These are phyloP conservation scores for Didymosphaeria variabile DNA, from an alignment of 2,329 filamentous ascomycete species.

Conservation along the genomic window DNA sequence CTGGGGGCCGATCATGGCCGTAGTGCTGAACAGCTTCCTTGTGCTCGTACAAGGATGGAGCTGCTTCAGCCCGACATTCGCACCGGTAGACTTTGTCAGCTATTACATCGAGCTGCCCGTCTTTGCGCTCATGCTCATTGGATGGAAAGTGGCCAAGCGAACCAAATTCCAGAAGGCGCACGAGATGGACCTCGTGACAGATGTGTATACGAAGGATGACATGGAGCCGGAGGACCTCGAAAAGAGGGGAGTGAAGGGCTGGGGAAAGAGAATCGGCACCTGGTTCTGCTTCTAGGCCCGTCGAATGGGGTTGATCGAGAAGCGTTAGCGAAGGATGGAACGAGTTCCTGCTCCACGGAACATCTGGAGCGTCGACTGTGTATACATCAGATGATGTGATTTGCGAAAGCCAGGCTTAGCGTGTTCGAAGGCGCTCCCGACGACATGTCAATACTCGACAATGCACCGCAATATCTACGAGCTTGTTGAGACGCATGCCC, in stretches of 20 bases:
- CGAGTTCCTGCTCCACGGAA: neutral
- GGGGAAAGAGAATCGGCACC: constrained; percentile 34
- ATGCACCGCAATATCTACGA: neutral
- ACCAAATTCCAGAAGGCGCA: constrained; percentile 36
- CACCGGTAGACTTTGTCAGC: constrained; percentile 58
- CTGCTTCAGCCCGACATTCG: constrained; percentile 64
- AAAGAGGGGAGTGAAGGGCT: constrained; percentile 30
- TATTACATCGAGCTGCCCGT: constrained; percentile 56
- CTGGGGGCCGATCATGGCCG: constrained; percentile 57
- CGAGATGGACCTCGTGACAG: constrained; percentile 43
- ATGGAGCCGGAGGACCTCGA: constrained; percentile 29
- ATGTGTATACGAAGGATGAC: constrained; percentile 43
- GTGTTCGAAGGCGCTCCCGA: too few relatives aligned
- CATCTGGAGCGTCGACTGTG: neutral
- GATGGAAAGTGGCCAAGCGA: constrained; percentile 41
- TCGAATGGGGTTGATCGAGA: neutral
- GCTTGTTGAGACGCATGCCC: neutral
- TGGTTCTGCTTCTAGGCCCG: constrained; percentile 39
- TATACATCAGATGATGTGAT: neutral
- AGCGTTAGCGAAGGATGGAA: neutral
- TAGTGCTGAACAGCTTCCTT: constrained; percentile 39
- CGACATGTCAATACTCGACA: neutral
- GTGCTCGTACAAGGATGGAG: constrained; percentile 43
- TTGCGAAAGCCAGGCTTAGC: neutral
- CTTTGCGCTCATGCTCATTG: constrained; percentile 38